Percentiles rank a stretch among this genome's conserved stretches.
These are phyloP conservation scores for Backusella psychrophila DNA, from an alignment of 192 early-diverging fungal genomes.

Conservation along the genomic window DNA sequence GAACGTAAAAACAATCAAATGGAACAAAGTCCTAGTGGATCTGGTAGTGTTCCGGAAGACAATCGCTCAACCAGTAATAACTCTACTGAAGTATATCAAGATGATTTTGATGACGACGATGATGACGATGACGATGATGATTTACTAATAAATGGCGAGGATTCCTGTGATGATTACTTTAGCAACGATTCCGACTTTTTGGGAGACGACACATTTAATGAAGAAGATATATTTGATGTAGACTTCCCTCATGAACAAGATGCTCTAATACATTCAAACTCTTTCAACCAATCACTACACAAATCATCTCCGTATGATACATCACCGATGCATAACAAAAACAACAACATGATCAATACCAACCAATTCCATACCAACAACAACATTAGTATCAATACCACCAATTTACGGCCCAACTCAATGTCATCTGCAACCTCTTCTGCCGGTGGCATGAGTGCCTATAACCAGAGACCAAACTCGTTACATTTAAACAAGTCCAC, in stretches of 20 bases:
- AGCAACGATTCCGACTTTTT: constrained; percentile 31
- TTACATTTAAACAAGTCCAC: neutral
- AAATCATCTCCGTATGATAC: neutral
- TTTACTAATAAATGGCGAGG: neutral
- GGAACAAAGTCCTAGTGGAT: constrained; percentile 1
- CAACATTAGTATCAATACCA: neutral
- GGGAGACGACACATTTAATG: constrained; percentile 37
- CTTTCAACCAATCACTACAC: neutral
- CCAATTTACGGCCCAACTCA: neutral
- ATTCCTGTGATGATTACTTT: constrained; percentile 19
- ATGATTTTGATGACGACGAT: neutral
- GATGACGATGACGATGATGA: constrained; percentile 6
- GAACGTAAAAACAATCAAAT: constrained; percentile 22
- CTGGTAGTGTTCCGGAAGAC: constrained; percentile 12
- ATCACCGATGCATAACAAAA: neutral
- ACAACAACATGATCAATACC: neutral
- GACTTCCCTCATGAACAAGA: constrained; percentile 38
- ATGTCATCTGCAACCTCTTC: neutral
- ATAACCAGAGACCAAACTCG: constrained; percentile 1
- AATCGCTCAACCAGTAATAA: neutral
- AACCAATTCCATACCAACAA: neutral
- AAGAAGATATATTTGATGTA: constrained; percentile 36
- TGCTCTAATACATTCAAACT: constrained; percentile 17
- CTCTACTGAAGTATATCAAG: neutral
- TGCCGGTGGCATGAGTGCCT: neutral